Evolutionary conservation across 2,329 filamentous ascomycete genomes (phyloP).

Genomic region (Bipolaris victoriae): DNA sequence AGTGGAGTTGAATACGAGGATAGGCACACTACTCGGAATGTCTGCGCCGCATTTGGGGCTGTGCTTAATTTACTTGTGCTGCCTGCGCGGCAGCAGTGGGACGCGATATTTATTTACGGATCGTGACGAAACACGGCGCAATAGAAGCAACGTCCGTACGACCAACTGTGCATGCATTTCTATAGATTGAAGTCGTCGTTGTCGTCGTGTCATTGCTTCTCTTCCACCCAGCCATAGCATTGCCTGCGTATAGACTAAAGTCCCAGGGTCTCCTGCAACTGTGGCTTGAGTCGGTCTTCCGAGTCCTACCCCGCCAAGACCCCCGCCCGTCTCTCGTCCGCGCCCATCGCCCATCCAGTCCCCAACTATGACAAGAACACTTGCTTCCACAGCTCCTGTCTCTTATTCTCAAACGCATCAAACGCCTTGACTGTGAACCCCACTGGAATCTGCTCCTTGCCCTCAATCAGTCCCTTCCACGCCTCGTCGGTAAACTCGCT

Average conservation of each 20-base stretch:
- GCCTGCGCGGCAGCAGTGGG: constrained; percentile 2
- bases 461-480: constrained; percentile 54
- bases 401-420: constrained; percentile 56
- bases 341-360: too few species aligned
- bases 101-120: constrained; percentile 2
- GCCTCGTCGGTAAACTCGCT: constrained; percentile 59
- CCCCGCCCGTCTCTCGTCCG: constrained; percentile 2
- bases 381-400: constrained; percentile 51
- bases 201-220: not conserved
- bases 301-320: not conserved
- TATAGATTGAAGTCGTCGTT: not conserved
- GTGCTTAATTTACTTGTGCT: constrained; percentile 14
- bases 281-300: not conserved
- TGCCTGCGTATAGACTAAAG: not conserved
- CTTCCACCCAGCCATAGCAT: not conserved
- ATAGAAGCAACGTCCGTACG: not conserved
- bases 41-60: constrained; percentile 28
- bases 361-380: constrained; percentile 15
- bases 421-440: constrained; percentile 52
- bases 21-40: constrained; percentile 19
- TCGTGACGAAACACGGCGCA: not conserved
- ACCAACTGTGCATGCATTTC: not conserved
- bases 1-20: constrained; percentile 17
- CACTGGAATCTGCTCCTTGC: constrained; percentile 61
- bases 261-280: not conserved